Percentiles rank a stretch among this genome's conserved stretches.
phyloP scores from a whole-genome alignment of 306 rosid species.

The Quercus berberidifolia region DNA sequence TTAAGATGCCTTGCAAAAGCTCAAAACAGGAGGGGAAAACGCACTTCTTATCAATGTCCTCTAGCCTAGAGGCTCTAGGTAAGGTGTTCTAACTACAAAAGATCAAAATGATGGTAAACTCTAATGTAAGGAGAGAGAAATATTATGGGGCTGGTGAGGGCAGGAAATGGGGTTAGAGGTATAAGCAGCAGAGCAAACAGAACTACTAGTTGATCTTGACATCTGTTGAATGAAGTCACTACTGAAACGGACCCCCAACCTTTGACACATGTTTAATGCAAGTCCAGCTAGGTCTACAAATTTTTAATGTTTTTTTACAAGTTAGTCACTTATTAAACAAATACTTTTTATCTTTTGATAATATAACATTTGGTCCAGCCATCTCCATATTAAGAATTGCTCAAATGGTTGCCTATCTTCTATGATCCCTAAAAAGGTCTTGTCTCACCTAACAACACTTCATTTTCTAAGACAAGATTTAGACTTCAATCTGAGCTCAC shows the following conservation, averaged over 20 bases:
- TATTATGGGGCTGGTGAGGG: background rate
- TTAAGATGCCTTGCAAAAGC: background rate
- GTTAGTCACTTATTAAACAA: background rate
- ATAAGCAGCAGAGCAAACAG: background rate
- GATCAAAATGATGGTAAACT: background rate
- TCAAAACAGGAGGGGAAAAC: background rate
- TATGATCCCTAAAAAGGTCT: background rate
- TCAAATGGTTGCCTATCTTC: background rate
- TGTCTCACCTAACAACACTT: background rate
- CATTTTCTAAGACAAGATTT: background rate
- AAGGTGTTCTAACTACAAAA: background rate
- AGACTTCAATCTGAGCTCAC: background rate
- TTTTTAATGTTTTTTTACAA: background rate
- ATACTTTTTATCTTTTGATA: background rate
- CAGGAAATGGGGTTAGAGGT: background rate
- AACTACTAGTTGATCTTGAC: background rate
- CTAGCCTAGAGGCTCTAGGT: too few species aligned
- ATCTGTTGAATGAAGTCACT: background rate
- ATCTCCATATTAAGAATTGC: background rate
- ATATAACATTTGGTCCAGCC: background rate
- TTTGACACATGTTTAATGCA: background rate
- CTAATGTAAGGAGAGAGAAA: background rate
- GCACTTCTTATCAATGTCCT: background rate
- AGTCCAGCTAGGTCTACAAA: background rate
- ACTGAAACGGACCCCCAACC: background rate